Evolutionary conservation across 345 rosid genomes (phyloP), one percentile per base, ranked within the genome.

Genomic region (Jatropha curcas): DNA sequence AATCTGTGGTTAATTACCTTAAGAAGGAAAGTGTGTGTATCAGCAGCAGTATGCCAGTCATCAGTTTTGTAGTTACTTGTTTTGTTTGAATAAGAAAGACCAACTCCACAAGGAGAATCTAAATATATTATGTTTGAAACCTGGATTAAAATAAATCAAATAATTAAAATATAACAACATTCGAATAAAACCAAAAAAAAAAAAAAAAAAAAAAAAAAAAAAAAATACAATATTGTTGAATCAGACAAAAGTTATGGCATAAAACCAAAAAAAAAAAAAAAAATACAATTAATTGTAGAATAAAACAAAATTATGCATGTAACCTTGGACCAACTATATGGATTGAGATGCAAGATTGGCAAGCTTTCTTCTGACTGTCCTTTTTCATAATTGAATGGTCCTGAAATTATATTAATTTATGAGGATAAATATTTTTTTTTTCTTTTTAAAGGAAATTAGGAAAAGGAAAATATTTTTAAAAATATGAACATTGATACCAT

Each of bases 21-120:
- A 56, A 88, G 87, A 41, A 88, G 84, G 65, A 88, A 88, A 20
- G 30, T 30, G 43, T 84, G 90, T 1, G 88, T 68, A 51, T 86
- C 89, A 1, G 71, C 50, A 19, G 89, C 89, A 6, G 90, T 86
- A 39, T 84, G 70, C 6, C 17, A 37, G 71, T 88, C 90, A 39
- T 81, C 85, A 0, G 84, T 85, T 7, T 0, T 14, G 20, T 85
- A 86, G 12, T 66, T 62, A n/a, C 43, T 80, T 5, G 60, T 10
- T 53, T 84, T 73, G 27, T 58, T 48, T 0, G 81, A 80, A 69
- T 83, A 88, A 46, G 92, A 88, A 37, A 85, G 61, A 5, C 92
- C 89, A 27, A 84, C 90, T 10, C 92, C 92, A 20, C 79, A 72
- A 0, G 92, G 90, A 19, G 92, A 83, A 58, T 88, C 92, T 81